These are phyloP conservation scores for Lichenothelia convexa DNA, from an alignment of 495 filamentous ascomycete species.

Conservation along the genomic window DNA sequence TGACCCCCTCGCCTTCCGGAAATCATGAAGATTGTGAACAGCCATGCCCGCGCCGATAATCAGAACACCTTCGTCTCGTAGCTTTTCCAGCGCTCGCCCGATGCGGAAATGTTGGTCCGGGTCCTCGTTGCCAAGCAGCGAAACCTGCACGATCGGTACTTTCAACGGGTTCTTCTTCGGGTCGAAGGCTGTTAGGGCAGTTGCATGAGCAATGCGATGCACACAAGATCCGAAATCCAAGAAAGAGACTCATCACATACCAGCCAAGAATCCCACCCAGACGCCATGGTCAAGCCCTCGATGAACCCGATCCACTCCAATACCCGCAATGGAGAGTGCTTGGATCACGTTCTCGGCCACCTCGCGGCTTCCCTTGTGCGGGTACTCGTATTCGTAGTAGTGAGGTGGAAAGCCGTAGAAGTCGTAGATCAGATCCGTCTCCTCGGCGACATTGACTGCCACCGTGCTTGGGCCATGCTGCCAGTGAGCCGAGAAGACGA, in stretches of 20 bases:
- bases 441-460: background rate
- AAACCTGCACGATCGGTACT: slow-evolving; percentile 20
- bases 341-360: slow-evolving; percentile 19
- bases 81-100: slow-evolving; percentile 13
- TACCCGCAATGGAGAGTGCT: too few relatives aligned
- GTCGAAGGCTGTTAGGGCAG: too few relatives aligned
- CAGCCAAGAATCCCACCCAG: too few relatives aligned
- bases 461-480: background rate
- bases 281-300: too few relatives aligned
- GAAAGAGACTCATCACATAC: too few relatives aligned
- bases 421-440: slow-evolving; percentile 24
- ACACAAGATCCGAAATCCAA: too few relatives aligned
- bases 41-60: slow-evolving; percentile 20
- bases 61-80: slow-evolving; percentile 14
- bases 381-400: slow-evolving; percentile 23
- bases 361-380: slow-evolving; percentile 22
- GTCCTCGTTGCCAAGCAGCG: slow-evolving; percentile 15
- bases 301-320: too few relatives aligned
- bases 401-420: slow-evolving; percentile 25
- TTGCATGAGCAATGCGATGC: too few relatives aligned
- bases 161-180: too few relatives aligned
- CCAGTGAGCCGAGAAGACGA: background rate
- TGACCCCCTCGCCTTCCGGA: slow-evolving; percentile 4
- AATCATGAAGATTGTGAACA: slow-evolving; percentile 20
- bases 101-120: slow-evolving; percentile 14